Evolutionary conservation across 352 stramenopile species (phyloP), one percentile per base, ranked within the genome.

Genomic region (Pythium sukuiense): DNA sequence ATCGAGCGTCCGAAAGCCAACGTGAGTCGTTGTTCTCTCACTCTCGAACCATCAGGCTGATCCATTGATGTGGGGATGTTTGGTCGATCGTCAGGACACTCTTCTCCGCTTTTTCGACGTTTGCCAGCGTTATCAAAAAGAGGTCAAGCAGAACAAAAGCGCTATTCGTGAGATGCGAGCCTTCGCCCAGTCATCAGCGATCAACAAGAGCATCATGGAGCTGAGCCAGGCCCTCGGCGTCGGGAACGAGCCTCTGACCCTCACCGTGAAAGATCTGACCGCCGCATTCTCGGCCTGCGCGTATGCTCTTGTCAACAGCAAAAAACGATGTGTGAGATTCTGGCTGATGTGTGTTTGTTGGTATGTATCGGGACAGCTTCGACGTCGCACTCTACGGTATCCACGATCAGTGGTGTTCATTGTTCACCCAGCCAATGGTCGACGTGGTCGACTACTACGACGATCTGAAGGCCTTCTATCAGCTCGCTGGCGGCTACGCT

Each of bases 381-480:
- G 85, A 91, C 33, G 65, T 89, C 9, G 81, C 84, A 35, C 56
- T 93, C 39, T 89, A 85, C 48, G 72, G 69, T 29, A 74, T 77
- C 30, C 76, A 53, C 1, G 60, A 68, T 54, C 71, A 88, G 30
- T 93, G 85, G 83, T 93, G 83, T 65, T 72, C 79, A 33, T 70
- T 88, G 20, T 76, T 92, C 60, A 71, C 68, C 2, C 58, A 72
- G 52, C 41, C 62, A n/a, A 73, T 80, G 43, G 61, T 91, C 37
- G 56, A 81, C 7, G 67, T 70, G 8, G 45, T 88, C 11, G 85
- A 93, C 70, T 93, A 84, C 54, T 66, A 73, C 4, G 80, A 87
- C 32, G 83, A 93, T 41, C 71, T 93, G 8, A 79, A 89, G 59
- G 70, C 76, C 37, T 93, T 89, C 68, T 92, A 91, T 61, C 59